Evolutionary conservation across 2,329 filamentous ascomycete genomes (phyloP), one percentile per base, ranked within the genome.

Genomic region (Fusarium dimerum): DNA sequence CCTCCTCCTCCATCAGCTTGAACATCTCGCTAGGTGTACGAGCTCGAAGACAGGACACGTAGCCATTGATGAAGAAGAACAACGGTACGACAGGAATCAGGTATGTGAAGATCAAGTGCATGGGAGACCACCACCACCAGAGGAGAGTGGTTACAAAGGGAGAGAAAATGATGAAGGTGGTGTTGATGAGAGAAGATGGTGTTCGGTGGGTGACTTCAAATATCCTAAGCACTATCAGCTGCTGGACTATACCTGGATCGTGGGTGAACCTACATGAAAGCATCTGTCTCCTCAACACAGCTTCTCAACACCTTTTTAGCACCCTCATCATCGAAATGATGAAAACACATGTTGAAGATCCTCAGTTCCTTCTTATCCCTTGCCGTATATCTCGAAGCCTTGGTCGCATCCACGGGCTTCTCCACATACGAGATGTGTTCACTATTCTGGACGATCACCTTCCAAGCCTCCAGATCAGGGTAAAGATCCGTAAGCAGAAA

Each of bases 271-370:
- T 44, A 61, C 57, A 62, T 60, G 52, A 62, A 62, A 3, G 57
- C 43, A 29, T 62, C 60, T 0, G 53, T 39, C n/a, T 60, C 50
- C 20, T 62, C 56, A 2, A 62, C 51, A 36, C 57, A 60, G 44
- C 59, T 62, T 18, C 59, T 51, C 11, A 62, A 44, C 6, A 62
- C 57, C 50, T 59, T 60, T 34, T 55, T 55, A 11, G 60, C 58
- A n/a, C 58, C 60, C 11, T 47, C 48, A 15, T 62, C 60, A 30
- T 62, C 57, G 43, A 62, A 62, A 43, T 62, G 60, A 41, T 62
- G 60, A 43, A 61, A 61, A 45, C 58, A 62, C 60, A 62, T 58
- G 52, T 59, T 62, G 48, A 62, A 62, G 9, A 62, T 61, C 11
- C 60, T 47, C 43, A 60, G 40, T 43, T 62, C 60, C 30, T 62